Base-by-base conservation (phyloP, 1,284 basidiomycete genomes). In the Sporisorium iseilematis-ciliati region DNA sequence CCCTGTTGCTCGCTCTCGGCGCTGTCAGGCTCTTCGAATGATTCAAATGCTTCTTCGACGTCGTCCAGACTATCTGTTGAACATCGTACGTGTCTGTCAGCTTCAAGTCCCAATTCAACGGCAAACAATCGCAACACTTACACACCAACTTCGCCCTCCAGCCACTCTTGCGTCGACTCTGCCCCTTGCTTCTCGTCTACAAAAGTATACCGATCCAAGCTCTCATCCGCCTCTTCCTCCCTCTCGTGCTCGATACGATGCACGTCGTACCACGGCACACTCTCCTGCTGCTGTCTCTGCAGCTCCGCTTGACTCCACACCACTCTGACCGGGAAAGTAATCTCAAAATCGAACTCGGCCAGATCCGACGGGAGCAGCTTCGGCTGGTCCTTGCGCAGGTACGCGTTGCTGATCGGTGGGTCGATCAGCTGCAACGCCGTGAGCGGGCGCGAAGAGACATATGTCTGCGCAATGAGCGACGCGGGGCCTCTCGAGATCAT, bases 81-180 rank as follows among this genome's bases (percentile, higher is more conserved):
- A 10, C 45, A 71, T 40, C 33, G 6, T 41, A 35, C 31, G 21
- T 5, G 7, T 31, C 20, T 25, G 48, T 49, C 54, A 66, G 40
- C 12, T 6, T n/a, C 41, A 21, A 41, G 10, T 31, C 18, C 3
- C 16, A 29, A 16, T 3, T 16, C 7, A 7, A 18, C 7, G 18
- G 2, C 14, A 35, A 31, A 6, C 6, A 7, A 31, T 2, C 10
- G 12, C 3, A 23, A 14, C 11, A 82, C 81, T 67, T 71, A 83
- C 82, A 83, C 61, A 50, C 82, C 82, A n/a, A 68, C 77, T 31
- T 83, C 78, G n/a, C 61, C 53, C 52, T 83, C 82, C 8, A 82
- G 63, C 82, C 82, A 83, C 12, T 59, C 46, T 21, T 69, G 53
- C 18, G 71, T 74, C 11, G 72, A 67, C 29, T 62, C 42, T 0